Conservation (phyloP, 805 yeast genomes). For the Kluyveromyces starmeri region DNA sequence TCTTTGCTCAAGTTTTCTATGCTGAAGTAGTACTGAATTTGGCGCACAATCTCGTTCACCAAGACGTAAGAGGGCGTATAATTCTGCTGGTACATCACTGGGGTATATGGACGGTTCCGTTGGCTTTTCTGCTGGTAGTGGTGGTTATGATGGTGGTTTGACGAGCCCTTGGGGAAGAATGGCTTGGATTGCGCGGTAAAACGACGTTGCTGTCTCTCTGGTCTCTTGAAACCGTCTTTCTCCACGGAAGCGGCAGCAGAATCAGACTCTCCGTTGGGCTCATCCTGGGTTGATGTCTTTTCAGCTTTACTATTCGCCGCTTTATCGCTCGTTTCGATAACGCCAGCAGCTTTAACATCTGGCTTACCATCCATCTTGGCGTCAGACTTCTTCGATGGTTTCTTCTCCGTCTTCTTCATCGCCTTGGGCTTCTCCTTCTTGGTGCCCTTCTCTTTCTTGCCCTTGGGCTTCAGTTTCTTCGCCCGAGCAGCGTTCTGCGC, state of each 20-base stretch:
- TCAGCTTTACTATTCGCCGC: conserved; percentile 1
- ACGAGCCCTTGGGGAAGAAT: conserved; percentile 2
- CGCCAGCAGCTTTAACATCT: too few relatives aligned
- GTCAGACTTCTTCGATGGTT: conserved; percentile 1
- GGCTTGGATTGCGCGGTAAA: conserved; percentile 4
- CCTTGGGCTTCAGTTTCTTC: conserved; percentile 2
- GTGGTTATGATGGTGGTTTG: conserved; percentile 11
- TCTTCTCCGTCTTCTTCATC: not conserved
- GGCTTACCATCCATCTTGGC: not conserved
- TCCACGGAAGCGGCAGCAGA: conserved; percentile 7
- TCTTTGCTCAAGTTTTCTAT: conserved; percentile 83
- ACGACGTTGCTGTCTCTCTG: conserved; percentile 4
- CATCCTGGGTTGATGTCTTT: not conserved
- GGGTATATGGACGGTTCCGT: conserved; percentile 2
- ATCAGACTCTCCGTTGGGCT: not conserved
- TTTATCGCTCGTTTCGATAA: conserved; percentile 6
- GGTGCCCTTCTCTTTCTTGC: too few relatives aligned
- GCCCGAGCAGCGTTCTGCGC: not conserved
- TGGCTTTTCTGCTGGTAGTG: conserved; percentile 13
- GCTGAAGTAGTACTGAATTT: conserved; percentile 86
- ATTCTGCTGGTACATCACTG: conserved; percentile 6
- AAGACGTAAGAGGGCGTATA: conserved; percentile 18
- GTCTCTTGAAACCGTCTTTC: conserved; percentile 1
- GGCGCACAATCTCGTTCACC: conserved; percentile 34
- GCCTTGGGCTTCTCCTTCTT: conserved; percentile 3